Percentiles rank a stretch among this genome's conserved stretches.
phyloP scores from a whole-genome alignment of 305 asterid species.

The Euphrasia arctica region DNA sequence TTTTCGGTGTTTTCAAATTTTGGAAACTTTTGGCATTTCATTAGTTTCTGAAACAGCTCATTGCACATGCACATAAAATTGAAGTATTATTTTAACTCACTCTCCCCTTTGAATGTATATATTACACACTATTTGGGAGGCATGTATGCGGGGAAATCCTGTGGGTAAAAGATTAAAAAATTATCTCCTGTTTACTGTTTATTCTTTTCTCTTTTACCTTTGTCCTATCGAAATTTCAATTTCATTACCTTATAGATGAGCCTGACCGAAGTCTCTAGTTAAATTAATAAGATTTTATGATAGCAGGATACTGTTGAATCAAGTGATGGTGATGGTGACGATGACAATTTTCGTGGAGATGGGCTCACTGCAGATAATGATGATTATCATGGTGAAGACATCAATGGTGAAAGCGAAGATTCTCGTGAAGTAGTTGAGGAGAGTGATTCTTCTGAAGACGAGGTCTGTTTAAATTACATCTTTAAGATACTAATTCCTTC shows the following conservation, averaged over 20 bases:
- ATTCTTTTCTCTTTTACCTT: not conserved
- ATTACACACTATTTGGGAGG: not conserved
- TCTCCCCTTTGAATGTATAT: not conserved
- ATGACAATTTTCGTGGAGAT: slow-evolving; percentile 26
- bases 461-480: slow-evolving; percentile 46
- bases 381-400: slow-evolving; percentile 29
- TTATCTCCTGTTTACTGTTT: not conserved
- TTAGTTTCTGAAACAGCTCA: not conserved
- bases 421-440: slow-evolving; percentile 58
- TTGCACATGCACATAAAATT: not conserved
- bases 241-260: not conserved
- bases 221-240: not conserved
- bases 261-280: slow-evolving; percentile 8
- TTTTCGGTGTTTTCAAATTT: not conserved
- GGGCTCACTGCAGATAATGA: slow-evolving; percentile 28
- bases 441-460: slow-evolving; percentile 99
- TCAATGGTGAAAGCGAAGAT: slow-evolving; percentile 45
- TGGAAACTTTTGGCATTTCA: not conserved
- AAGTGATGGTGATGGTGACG: slow-evolving; percentile 32
- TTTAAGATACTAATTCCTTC: slow-evolving; percentile 2
- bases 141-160: not conserved
- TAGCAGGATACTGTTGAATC: slow-evolving; percentile 45
- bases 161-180: not conserved
- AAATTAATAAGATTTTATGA: slow-evolving; percentile 2
- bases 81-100: not conserved